Conservation (phyloP, 2,329 filamentous ascomycete genomes). For the Pyricularia sp. region DNA sequence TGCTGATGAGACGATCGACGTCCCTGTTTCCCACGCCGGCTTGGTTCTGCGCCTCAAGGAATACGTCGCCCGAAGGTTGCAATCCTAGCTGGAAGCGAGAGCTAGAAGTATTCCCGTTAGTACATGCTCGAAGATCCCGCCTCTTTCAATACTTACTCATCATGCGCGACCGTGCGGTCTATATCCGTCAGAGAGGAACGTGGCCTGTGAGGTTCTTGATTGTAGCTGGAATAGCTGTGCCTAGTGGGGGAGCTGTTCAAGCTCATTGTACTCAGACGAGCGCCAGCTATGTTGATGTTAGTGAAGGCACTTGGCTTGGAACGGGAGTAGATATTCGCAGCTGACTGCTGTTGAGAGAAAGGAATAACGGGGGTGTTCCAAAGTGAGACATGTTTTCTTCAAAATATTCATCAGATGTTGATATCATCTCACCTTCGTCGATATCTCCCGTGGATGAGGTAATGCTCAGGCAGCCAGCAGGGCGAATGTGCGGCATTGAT, state of each 20-base stretch:
- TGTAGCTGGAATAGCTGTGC: neutral
- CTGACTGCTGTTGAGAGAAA: neutral
- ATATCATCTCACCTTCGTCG: constrained; percentile 3
- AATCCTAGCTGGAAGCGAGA: constrained; percentile 10
- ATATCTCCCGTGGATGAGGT: constrained; percentile 3
- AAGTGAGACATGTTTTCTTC: neutral
- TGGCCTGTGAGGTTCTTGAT: neutral
- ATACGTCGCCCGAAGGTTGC: constrained; percentile 10
- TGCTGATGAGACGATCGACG: neutral
- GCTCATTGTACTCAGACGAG: constrained; percentile 3
- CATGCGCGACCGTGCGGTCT: neutral
- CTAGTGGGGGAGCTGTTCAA: neutral
- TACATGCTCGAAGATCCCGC: neutral
- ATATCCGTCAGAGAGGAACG: neutral
- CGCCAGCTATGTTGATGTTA: constrained; percentile 1
- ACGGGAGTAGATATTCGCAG: neutral
- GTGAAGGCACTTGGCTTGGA: neutral
- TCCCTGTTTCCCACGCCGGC: neutral
- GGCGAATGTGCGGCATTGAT: neutral
- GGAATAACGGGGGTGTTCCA: neutral
- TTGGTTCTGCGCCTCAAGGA: constrained; percentile 2
- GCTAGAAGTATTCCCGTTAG: neutral
- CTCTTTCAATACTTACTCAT: neutral
- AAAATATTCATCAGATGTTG: neutral
- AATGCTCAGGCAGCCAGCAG: neutral